These are phyloP conservation scores for Suillus plorans DNA, from an alignment of 768 basidiomycete species.

Conservation along the genomic window DNA sequence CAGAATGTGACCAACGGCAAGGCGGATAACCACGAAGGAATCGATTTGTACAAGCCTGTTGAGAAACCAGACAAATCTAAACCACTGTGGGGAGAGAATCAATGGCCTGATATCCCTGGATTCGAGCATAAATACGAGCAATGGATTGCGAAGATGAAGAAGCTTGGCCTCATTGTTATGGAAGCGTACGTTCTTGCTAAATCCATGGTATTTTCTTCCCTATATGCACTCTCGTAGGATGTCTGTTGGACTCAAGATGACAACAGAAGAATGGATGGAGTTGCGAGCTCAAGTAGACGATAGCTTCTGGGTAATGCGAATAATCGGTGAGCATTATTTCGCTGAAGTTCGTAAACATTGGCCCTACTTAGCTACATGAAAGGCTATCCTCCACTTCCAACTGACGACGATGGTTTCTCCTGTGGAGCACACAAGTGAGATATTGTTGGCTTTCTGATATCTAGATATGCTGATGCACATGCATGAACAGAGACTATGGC, in stretches of 20 bases:
- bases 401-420: slow-evolving; percentile 77
- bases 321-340: slow-evolving; percentile 54
- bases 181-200: slow-evolving; percentile 60
- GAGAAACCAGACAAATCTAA: slow-evolving; percentile 66
- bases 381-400: slow-evolving; percentile 88
- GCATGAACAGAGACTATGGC: slow-evolving; percentile 72
- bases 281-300: slow-evolving; percentile 74
- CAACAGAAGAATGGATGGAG: slow-evolving; percentile 62
- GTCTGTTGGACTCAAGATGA: slow-evolving; percentile 78
- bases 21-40: slow-evolving; percentile 81
- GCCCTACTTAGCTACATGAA: not conserved
- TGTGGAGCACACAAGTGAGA: slow-evolving; percentile 87
- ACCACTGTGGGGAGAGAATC: slow-evolving; percentile 82
- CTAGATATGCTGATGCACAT: slow-evolving; percentile 13
- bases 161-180: slow-evolving; percentile 79
- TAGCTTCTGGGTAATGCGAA: slow-evolving; percentile 87
- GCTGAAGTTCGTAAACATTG: not conserved
- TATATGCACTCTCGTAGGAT: slow-evolving; percentile 49
- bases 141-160: slow-evolving; percentile 88
- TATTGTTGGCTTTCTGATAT: not conserved
- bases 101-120: slow-evolving; percentile 65
- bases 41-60: slow-evolving; percentile 81
- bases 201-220: not conserved
- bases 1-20: slow-evolving; percentile 88
- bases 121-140: slow-evolving; percentile 66